Evolutionary conservation across 1,284 basidiomycete species (phyloP).

Genomic region (Tetrapyrgos nigripes): DNA sequence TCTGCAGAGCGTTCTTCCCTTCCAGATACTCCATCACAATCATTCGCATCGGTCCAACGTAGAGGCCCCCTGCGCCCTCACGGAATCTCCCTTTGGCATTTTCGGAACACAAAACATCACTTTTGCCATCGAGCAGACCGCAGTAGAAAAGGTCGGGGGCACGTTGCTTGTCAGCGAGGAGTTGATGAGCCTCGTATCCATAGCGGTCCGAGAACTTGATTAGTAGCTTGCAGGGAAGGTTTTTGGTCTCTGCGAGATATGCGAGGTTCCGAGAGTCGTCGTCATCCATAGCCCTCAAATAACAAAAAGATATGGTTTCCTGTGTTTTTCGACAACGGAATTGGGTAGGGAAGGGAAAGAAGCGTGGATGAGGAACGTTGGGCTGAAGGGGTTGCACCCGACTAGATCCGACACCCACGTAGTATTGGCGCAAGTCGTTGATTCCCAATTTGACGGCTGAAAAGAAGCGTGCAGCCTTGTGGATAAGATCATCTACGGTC

Average conservation of each 20-base stretch:
- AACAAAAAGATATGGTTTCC: not conserved
- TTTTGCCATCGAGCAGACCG: not conserved
- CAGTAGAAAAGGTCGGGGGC: constrained; percentile 9
- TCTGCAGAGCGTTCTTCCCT: not conserved
- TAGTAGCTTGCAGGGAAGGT: not conserved
- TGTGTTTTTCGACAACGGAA: not conserved
- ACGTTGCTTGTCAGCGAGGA: not conserved
- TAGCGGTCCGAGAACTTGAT: not conserved
- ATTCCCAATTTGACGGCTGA: not conserved
- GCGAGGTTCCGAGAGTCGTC: too few species aligned
- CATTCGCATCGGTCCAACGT: too few species aligned
- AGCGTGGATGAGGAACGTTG: too few species aligned
- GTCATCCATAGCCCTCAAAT: not conserved
- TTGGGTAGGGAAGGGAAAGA: not conserved
- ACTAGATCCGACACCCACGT: not conserved
- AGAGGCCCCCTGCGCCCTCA: too few species aligned
- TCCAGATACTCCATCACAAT: constrained; percentile 14
- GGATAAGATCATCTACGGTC: constrained; percentile 13
- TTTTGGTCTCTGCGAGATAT: not conserved
- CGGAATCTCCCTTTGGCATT: too few species aligned
- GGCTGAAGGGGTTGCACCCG: too few species aligned
- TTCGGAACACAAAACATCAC: not conserved
- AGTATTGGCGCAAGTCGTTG: not conserved
- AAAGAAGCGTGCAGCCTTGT: too few species aligned
- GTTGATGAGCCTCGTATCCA: too few species aligned